Base-by-base conservation (phyloP, 2,329 filamentous ascomycete species). In the Teratosphaeria epicoccoides region DNA sequence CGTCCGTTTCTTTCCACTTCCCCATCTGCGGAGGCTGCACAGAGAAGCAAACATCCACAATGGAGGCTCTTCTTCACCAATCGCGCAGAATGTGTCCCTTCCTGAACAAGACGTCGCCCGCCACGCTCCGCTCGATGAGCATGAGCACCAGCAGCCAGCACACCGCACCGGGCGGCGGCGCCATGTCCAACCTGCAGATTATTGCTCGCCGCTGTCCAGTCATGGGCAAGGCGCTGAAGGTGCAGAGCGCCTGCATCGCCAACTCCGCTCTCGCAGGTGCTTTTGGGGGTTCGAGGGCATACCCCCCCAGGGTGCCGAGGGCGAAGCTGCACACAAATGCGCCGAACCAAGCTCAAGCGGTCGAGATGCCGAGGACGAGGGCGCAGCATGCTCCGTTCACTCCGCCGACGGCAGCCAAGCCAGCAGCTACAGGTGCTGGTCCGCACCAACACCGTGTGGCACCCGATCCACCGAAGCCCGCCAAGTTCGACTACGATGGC, bases 61-160 rank as follows among this genome's bases (percentile, higher is more conserved):
- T 98, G 93, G 93, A 98, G 78, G 81, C 87, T 65, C 83, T 96
- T 63, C 83, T 97, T 65, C 88, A 88, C 71, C 90, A 97, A 73
- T 96, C 90, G 70, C 89, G 90, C 79, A 83, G 87, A 68, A 86
- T 98, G 84, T 98, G 93, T 75, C 93, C 93, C 51, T 98, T 98
- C 75, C 78, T 98, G 71, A 91, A 90, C 78, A 88, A 90, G 74
- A 91, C 93, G 29, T 91, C 90, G 33, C 88, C 91, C 61, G 85
- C 89, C 62, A 90, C 89, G 52, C 82, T 98, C 58, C 90, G 93
- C 62, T 86, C 90, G 53, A 81, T 98, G 66, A 94, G 87, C 47
- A 88, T 85, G 54, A 79, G 86, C 50, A 82, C 74, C 71, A 82
- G 73, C 67, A 80, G 73, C 46, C 79, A 76, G 61, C 80, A 82